Base-by-base conservation (phyloP, 1,139 yeast genomes). In the Suhomyces bokatorum region DNA sequence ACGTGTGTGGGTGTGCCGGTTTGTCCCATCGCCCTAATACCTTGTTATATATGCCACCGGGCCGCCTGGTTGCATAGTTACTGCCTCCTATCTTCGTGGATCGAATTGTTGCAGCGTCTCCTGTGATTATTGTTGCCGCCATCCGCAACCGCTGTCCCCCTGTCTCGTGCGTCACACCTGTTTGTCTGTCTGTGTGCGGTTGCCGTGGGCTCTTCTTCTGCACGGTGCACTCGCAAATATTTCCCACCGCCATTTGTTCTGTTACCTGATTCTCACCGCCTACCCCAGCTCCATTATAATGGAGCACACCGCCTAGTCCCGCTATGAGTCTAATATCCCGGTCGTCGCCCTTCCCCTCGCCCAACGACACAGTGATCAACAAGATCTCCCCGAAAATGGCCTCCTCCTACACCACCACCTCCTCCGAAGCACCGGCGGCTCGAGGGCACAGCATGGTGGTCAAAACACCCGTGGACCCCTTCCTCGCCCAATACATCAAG, bases 401-500 rank as follows among this genome's bases (percentile, higher is more conserved):
- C 32, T 35, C 35, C 39, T 27, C 34, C 30, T 29, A 32, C 22
- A 36, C 38, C 36, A 14, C 35, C 35, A 12, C 35, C 22, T 6
- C 31, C 35, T 16, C n/a, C 24, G 24, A 20, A 4, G 24, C 7
- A 12, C 13, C 28, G 33, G 33, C 15, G 26, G n/a, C 31, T 8
- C 28, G 12, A 11, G 16, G 39, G 12, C 38, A 37, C 34, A 27
- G 26, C 37, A 27, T 42, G 17, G 28, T 31, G 33, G 17, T 43
- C 33, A 41, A 38, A 6, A 15, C 44, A 9, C 44, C 44, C 15
- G 28, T 43, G 7, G 71, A 66, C 40, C 63, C 67, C 4, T 65
- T 63, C 46, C 51, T 67, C 26, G 52, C 64, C 2, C 66, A 64
- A 44, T 67, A 67, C 48, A 52, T 66, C 47, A 62, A 59, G 44